phyloP scores from a whole-genome alignment of 805 yeast species.

The Metschnikowia cerradonensis region DNA sequence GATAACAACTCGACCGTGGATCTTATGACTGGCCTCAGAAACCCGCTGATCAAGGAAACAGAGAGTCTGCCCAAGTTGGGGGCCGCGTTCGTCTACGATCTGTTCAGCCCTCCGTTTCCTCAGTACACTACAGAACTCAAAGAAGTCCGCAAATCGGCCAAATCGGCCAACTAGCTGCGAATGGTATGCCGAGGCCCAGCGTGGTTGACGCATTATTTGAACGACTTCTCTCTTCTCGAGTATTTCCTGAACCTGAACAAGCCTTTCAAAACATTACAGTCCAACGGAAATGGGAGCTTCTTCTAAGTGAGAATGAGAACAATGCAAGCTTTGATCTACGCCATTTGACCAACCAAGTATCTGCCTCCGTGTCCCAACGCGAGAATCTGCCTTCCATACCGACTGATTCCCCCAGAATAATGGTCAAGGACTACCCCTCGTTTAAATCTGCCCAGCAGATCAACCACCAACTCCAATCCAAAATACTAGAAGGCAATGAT shows the following conservation, averaged over 20 bases:
- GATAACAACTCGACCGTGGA: background rate
- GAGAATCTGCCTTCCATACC: background rate
- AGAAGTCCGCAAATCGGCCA: background rate
- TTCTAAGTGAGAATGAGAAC: constrained; percentile 38
- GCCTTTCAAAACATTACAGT: constrained; percentile 31
- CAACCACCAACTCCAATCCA: background rate
- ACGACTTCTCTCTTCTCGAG: constrained; percentile 33
- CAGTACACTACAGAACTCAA: background rate
- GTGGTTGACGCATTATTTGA: constrained; percentile 40
- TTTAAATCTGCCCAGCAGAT: background rate
- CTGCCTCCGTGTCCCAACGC: background rate
- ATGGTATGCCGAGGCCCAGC: constrained; percentile 32
- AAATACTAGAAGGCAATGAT: background rate
- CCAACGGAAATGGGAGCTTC: constrained; percentile 41
- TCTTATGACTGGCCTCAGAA: background rate
- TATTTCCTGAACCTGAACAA: constrained; percentile 35
- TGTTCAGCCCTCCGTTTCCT: constrained; percentile 3
- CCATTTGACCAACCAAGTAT: constrained; percentile 16
- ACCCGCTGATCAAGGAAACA: background rate
- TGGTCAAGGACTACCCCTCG: background rate
- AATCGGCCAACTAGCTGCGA: constrained; percentile 22
- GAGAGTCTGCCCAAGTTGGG: background rate
- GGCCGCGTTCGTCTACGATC: background rate
- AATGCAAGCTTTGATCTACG: constrained; percentile 35
- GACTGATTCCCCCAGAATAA: background rate